Conservation (phyloP, 306 rosid species). For the Vigna nakashimae region DNA sequence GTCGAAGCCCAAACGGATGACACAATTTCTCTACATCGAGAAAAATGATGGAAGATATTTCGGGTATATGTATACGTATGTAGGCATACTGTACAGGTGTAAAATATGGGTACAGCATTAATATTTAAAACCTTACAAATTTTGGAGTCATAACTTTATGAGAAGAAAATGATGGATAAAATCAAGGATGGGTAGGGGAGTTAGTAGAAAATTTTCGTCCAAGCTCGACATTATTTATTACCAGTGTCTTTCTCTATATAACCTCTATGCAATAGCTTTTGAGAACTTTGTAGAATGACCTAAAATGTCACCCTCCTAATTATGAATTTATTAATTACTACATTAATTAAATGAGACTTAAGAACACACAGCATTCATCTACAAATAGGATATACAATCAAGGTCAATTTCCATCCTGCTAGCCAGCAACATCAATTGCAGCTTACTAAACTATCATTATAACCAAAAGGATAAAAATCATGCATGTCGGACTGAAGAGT, state of each 20-base stretch:
- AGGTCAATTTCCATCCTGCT: conserved; percentile 8
- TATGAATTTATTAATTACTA: not conserved
- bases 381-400: conserved; percentile 24
- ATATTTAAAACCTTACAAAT: not conserved
- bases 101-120: not conserved
- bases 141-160: not conserved
- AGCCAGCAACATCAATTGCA: not conserved
- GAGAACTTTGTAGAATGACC: not conserved
- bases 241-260: not conserved
- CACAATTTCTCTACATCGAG: not conserved
- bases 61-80: not conserved
- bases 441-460: not conserved
- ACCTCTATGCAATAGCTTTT: not conserved
- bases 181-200: not conserved
- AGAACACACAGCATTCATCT: not conserved
- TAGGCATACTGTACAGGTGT: not conserved
- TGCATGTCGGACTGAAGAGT: not conserved
- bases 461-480: not conserved
- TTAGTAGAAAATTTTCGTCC: conserved; percentile 9
- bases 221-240: conserved; percentile 4
- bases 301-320: not conserved
- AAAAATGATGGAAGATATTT: not conserved
- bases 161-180: not conserved
- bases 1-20: not conserved
- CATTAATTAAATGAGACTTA: not conserved